phyloP scores from a whole-genome alignment of 192 early-diverging fungal species.

The Coemansia sp. region DNA sequence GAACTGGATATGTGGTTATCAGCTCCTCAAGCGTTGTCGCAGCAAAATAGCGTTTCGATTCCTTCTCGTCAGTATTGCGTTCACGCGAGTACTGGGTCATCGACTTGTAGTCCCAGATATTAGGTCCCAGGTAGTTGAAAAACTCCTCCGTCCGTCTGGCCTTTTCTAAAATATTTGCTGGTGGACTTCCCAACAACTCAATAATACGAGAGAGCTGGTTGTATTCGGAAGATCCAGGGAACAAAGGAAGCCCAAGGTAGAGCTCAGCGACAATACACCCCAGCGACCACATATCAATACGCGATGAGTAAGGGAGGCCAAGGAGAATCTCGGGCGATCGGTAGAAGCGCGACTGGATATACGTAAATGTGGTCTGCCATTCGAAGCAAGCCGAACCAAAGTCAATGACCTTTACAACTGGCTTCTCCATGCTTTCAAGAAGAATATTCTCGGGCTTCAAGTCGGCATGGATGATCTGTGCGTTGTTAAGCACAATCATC shows the following conservation, averaged over 20 bases:
- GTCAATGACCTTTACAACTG: slow-evolving; percentile 97
- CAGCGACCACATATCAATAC: slow-evolving; percentile 99
- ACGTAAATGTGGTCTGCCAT: slow-evolving; percentile 92
- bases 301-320: slow-evolving; percentile 86
- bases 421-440: slow-evolving; percentile 82
- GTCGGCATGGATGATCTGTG: slow-evolving; percentile 95
- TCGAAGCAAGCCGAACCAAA: slow-evolving; percentile 98
- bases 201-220: slow-evolving; percentile 93
- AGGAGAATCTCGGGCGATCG: slow-evolving; percentile 93
- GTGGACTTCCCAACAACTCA: slow-evolving; percentile 89
- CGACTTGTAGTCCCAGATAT: slow-evolving; percentile 69
- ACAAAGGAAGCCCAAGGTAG: slow-evolving; percentile 92
- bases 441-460: slow-evolving; percentile 98
- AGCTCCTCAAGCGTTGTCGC: slow-evolving; percentile 87
- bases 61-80: slow-evolving; percentile 81
- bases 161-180: slow-evolving; percentile 89
- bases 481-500: slow-evolving; percentile 81
- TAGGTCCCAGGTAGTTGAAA: slow-evolving; percentile 68
- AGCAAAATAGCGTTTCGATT: slow-evolving; percentile 88
- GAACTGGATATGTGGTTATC: slow-evolving; percentile 81
- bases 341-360: slow-evolving; percentile 98
- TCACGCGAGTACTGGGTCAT: slow-evolving; percentile 82
- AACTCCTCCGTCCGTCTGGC: slow-evolving; percentile 85
- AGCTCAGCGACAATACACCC: slow-evolving; percentile 98
- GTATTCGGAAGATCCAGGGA: slow-evolving; percentile 95